These are phyloP conservation scores for Cucumis sativus DNA, from an alignment of 306 rosid species.

Conservation along the genomic window Cucumber_9930_V3 NC_026656.2:23513501-23514000, in stretches of 20 bases:
- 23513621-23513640: neutral
- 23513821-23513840: conserved; percentile 6
- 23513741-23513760: conserved; percentile 7
- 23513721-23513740: conserved; percentile 5
- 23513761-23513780: conserved; percentile 1
- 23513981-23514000: neutral
- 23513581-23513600: neutral
- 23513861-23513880: neutral
- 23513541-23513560: neutral
- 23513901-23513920: neutral
- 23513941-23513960: neutral
- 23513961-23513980: neutral
- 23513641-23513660: neutral
- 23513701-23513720: conserved; percentile 6
- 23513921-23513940: neutral
- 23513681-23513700: conserved; percentile 4
- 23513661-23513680: neutral
- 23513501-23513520: neutral
- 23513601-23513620: neutral
- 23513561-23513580: neutral
- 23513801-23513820: conserved; percentile 7
- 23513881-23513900: neutral
- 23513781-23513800: neutral
- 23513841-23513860: neutral
- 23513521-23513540: neutral